phyloP scores from a whole-genome alignment of 306 rosid genomes.

The Cucurbita maxima region DNA sequence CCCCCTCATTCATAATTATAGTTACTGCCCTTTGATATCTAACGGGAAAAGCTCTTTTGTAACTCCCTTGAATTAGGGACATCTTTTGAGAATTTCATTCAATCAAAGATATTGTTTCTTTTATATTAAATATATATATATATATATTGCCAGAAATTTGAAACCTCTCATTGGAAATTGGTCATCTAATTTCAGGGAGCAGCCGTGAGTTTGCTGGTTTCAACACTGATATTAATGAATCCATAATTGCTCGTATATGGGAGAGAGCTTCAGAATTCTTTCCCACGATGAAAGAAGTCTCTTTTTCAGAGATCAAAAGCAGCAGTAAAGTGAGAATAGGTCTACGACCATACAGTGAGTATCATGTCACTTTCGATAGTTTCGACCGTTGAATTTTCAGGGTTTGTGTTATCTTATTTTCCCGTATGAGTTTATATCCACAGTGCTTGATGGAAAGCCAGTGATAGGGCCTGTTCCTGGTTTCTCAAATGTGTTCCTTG shows the following conservation, averaged over 20 bases:
- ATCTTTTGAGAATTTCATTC: too few species aligned
- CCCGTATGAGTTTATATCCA: background rate
- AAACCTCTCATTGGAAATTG: background rate
- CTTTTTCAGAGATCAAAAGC: constrained; percentile 40
- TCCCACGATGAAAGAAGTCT: constrained; percentile 40
- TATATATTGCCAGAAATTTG: background rate
- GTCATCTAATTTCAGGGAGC: constrained; percentile 38
- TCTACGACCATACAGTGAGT: constrained; percentile 80
- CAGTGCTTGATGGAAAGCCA: constrained; percentile 95
- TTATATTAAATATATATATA: too few species aligned
- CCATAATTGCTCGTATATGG: constrained; percentile 54
- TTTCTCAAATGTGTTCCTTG: constrained; percentile 58
- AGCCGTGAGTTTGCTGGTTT: constrained; percentile 85
- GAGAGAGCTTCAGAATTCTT: constrained; percentile 59
- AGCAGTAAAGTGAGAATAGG: constrained; percentile 70
- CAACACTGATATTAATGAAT: constrained; percentile 51
- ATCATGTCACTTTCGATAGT: constrained; percentile 4
- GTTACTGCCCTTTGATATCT: too few species aligned
- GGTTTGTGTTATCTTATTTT: background rate
- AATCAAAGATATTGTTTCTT: background rate
- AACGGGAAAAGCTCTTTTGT: too few species aligned
- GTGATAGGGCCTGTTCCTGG: constrained; percentile 71
- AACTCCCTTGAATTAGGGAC: too few species aligned
- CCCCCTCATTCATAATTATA: too few species aligned
- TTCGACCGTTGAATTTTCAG: background rate